Conservation (phyloP, 106 monocot genomes). For the Dendrobium chrysotoxum region DNA sequence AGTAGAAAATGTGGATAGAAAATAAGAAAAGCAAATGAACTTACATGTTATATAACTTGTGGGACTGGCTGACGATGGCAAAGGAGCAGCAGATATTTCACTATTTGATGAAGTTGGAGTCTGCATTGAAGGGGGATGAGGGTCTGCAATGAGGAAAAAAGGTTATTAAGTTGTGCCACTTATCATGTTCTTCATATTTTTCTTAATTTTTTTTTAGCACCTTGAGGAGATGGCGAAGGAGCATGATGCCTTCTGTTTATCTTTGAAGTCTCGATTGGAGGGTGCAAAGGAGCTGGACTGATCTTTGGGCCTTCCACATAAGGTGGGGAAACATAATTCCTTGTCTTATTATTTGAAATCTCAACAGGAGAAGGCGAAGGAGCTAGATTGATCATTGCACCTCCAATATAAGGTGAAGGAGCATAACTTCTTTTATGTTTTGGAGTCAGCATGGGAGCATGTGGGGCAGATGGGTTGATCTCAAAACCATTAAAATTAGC, state of each 20-base stretch:
- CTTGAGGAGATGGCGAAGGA: not conserved
- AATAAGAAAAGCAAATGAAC: not conserved
- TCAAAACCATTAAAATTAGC: not conserved
- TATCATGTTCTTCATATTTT: not conserved
- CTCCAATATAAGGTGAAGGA: slow-evolving; percentile 27
- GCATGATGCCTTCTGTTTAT: not conserved
- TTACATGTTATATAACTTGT: slow-evolving; percentile 20
- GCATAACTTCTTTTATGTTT: slow-evolving; percentile 20
- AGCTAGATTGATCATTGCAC: slow-evolving; percentile 4
- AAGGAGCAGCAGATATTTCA: slow-evolving; percentile 22
- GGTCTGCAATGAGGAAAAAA: slow-evolving; percentile 20
- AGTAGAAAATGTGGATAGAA: not conserved
- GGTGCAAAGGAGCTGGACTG: slow-evolving; percentile 3
- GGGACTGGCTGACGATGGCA: slow-evolving; percentile 18
- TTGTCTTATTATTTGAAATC: slow-evolving; percentile 12
- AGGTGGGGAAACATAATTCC: not conserved
- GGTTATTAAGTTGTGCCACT: not conserved
- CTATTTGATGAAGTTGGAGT: slow-evolving; percentile 27
- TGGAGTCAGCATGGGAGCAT: slow-evolving; percentile 17
- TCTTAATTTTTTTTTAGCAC: not conserved
- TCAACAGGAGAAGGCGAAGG: slow-evolving; percentile 19
- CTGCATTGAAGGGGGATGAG: slow-evolving; percentile 16
- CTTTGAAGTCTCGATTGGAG: not conserved
- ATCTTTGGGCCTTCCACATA: slow-evolving; percentile 15
- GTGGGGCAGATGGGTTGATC: slow-evolving; percentile 3